phyloP scores from a whole-genome alignment of 1,284 basidiomycete genomes.

The Tremellales sp. region DNA sequence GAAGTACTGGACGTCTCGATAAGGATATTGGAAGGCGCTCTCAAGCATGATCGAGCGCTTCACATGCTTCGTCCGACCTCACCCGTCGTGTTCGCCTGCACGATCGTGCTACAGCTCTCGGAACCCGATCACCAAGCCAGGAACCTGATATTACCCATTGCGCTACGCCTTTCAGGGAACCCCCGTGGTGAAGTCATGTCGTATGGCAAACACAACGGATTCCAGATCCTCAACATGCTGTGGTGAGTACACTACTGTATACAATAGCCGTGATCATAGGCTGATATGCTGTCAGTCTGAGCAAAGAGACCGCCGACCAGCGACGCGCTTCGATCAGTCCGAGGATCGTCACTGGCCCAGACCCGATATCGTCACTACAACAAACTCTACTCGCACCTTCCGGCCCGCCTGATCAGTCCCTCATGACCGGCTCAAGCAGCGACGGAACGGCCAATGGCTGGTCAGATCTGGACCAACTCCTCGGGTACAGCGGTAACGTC shows the following conservation, averaged over 20 bases:
- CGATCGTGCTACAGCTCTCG: conserved; percentile 1
- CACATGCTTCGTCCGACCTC: conserved; percentile 13
- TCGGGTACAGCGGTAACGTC: conserved; percentile 3
- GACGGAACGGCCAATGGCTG: neutral
- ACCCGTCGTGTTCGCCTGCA: conserved; percentile 6
- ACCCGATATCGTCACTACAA: neutral
- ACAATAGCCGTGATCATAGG: neutral
- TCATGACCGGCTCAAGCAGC: too few relatives aligned
- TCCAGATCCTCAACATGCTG: conserved; percentile 12
- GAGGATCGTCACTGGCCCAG: neutral
- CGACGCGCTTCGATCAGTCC: neutral
- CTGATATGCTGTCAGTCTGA: neutral
- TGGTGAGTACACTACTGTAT: conserved; percentile 2
- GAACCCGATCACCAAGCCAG: conserved; percentile 1
- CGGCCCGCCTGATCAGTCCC: neutral
- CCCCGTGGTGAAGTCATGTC: conserved; percentile 5
- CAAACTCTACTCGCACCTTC: neutral
- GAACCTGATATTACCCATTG: conserved; percentile 6
- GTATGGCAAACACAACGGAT: conserved; percentile 8
- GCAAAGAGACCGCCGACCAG: neutral
- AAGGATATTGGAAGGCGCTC: conserved; percentile 1
- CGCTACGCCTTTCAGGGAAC: conserved; percentile 6
- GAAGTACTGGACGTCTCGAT: conserved; percentile 2
- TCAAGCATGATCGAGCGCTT: conserved; percentile 6
- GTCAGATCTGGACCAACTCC: conserved; percentile 3